These are phyloP conservation scores for Polytolypa hystricis DNA, from an alignment of 2,329 filamentous ascomycete genomes.

Conservation along the genomic window DNA sequence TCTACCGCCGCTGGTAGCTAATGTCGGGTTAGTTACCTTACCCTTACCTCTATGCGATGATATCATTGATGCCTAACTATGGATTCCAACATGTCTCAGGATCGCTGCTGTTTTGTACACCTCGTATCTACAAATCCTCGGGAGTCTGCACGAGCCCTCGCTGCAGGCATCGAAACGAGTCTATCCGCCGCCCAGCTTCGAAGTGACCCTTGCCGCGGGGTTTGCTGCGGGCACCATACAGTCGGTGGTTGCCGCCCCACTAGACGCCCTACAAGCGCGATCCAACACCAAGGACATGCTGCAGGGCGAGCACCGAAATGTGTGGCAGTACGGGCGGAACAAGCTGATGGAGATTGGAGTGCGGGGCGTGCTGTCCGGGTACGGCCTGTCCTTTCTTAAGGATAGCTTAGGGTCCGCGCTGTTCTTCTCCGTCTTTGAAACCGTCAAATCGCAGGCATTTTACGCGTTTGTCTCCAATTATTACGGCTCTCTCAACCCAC, in stretches of 20 bases:
- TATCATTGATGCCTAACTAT: no score
- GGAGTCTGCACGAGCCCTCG: slow-evolving; percentile 46
- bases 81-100: no score
- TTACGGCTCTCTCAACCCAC: slow-evolving; percentile 36
- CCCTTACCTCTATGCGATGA: no score
- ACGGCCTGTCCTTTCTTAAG: slow-evolving; percentile 46
- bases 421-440: slow-evolving; percentile 55
- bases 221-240: slow-evolving; percentile 49
- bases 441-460: slow-evolving; percentile 51
- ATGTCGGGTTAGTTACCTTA: slow-evolving; percentile 39
- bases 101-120: slow-evolving; percentile 54
- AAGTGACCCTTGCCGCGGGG: slow-evolving; percentile 47
- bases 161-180: slow-evolving; percentile 46
- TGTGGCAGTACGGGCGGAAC: slow-evolving; percentile 51
- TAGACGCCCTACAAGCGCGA: slow-evolving; percentile 53
- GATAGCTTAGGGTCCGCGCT: slow-evolving; percentile 50
- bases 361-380: slow-evolving; percentile 54
- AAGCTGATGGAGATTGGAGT: slow-evolving; percentile 50
- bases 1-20: slow-evolving; percentile 51
- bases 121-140: slow-evolving; percentile 50
- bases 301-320: slow-evolving; percentile 48
- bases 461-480: slow-evolving; percentile 50
- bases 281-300: slow-evolving; percentile 49
- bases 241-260: slow-evolving; percentile 50
- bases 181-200: slow-evolving; percentile 46